Percentiles rank a stretch among this genome's conserved stretches.
These are phyloP conservation scores for Rubia balearica DNA, from an alignment of 305 asterid genomes.

Conservation along the genomic window DNA sequence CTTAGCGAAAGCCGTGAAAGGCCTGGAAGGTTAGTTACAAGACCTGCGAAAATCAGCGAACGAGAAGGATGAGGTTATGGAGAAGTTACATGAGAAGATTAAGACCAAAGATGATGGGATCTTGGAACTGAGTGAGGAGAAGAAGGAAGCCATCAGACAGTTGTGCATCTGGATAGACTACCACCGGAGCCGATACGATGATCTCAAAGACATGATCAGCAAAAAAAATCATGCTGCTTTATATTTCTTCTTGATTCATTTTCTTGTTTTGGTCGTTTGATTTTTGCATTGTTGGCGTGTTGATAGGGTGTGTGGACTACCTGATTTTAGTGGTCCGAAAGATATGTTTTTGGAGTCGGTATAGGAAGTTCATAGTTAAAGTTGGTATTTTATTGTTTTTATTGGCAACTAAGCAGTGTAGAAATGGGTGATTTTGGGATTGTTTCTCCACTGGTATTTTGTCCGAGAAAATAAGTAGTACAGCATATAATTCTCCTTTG, in stretches of 20 bases:
- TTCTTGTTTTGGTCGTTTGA: no score
- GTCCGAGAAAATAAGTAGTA: not conserved
- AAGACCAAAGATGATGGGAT: conserved; percentile 36
- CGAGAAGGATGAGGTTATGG: conserved; percentile 32
- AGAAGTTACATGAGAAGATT: conserved; percentile 25
- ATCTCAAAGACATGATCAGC: conserved; percentile 47
- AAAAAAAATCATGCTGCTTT: conserved; percentile 33
- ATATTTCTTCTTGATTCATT: not conserved
- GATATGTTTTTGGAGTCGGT: no score
- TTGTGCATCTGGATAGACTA: conserved; percentile 68
- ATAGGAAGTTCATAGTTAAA: no score
- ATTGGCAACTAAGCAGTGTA: no score
- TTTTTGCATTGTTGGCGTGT: no score
- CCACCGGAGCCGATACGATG: conserved; percentile 59
- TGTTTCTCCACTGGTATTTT: no score
- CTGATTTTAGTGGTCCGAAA: no score
- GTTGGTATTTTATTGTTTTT: no score
- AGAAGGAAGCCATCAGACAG: conserved; percentile 77
- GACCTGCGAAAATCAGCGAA: conserved; percentile 34
- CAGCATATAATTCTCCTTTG: not conserved
- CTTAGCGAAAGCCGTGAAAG: conserved; percentile 27
- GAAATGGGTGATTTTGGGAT: no score
- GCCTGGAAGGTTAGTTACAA: conserved; percentile 40
- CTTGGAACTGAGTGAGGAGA: conserved; percentile 48
- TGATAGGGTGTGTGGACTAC: no score